These are phyloP conservation scores for Falciphora oryzae DNA, from an alignment of 2,329 filamentous ascomycete species.

Conservation along the genomic window DNA sequence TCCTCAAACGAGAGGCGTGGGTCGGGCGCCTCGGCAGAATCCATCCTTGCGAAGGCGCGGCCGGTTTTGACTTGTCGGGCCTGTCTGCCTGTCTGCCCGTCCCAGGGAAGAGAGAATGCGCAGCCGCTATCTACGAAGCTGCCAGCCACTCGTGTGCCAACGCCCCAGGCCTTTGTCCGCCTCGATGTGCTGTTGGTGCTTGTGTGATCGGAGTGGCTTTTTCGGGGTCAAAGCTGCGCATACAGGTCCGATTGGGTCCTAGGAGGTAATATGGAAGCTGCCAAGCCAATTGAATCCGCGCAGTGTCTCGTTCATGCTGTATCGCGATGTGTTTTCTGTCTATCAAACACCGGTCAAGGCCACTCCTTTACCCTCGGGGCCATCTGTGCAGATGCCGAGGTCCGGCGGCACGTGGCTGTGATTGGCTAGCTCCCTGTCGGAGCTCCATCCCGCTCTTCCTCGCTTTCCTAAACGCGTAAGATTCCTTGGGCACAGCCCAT, in stretches of 20 bases:
- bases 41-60: slow-evolving; percentile 11
- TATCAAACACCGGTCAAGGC: too few relatives aligned
- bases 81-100: background rate
- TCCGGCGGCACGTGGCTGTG: background rate
- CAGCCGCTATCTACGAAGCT: background rate
- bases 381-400: background rate
- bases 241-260: too few relatives aligned
- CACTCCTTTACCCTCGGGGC: too few relatives aligned
- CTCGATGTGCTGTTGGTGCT: too few relatives aligned
- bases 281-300: too few relatives aligned
- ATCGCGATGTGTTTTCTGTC: too few relatives aligned
- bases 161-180: too few relatives aligned
- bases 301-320: too few relatives aligned
- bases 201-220: too few relatives aligned
- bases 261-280: too few relatives aligned
- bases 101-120: background rate
- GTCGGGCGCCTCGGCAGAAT: background rate
- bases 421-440: background rate
- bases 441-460: background rate
- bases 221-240: too few relatives aligned
- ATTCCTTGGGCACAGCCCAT: too few relatives aligned
- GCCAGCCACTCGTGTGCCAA: background rate
- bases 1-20: slow-evolving; percentile 30
- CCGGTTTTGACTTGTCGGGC: background rate
- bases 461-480: background rate